phyloP scores from a whole-genome alignment of 73 alveolate species.

The Tetrahymena borealis region DNA sequence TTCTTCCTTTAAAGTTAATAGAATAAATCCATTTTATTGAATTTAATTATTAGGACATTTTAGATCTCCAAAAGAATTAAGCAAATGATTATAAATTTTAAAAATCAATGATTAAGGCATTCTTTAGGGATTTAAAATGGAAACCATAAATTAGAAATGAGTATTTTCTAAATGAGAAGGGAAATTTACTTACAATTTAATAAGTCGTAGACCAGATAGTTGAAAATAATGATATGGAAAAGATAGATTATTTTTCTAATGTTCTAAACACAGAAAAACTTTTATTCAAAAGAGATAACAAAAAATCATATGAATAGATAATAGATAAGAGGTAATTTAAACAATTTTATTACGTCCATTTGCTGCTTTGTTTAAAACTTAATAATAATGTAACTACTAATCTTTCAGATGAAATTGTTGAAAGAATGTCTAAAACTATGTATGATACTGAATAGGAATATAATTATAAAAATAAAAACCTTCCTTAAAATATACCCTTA shows the following conservation, averaged over 20 bases:
- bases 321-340: not conserved
- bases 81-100: not conserved
- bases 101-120: not conserved
- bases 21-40: not conserved
- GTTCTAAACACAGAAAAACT: not conserved
- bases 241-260: not conserved
- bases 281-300: not conserved
- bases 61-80: not conserved
- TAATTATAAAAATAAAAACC: too few species aligned
- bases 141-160: not conserved
- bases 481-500: too few species aligned
- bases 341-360: not conserved
- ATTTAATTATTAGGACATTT: not conserved
- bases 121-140: not conserved
- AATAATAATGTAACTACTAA: not conserved
- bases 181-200: not conserved
- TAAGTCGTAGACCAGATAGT: not conserved
- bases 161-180: not conserved
- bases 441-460: not conserved
- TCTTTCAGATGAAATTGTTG: not conserved
- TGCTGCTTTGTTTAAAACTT: not conserved
- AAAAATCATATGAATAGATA: not conserved
- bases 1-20: not conserved
- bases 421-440: not conserved
- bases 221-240: not conserved